A percentile compares a stretch with the other conserved stretches of the same genome.
phyloP scores from a whole-genome alignment of 2,329 filamentous ascomycete genomes.

The Huntiella moniliformis region DNA sequence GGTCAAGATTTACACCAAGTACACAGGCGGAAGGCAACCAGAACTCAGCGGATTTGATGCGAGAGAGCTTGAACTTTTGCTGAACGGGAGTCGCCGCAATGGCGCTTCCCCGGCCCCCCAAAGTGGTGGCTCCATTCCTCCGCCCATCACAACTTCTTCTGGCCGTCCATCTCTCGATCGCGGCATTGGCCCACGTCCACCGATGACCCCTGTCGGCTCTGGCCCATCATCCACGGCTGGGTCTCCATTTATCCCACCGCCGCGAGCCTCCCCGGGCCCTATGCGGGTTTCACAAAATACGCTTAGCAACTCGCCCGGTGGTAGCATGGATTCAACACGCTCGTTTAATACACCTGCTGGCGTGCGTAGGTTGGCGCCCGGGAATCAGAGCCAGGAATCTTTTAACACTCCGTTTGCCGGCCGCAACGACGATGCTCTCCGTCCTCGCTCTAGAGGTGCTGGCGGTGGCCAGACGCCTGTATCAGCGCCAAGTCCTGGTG shows the following conservation, averaged over 20 bases:
- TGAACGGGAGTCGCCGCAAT: conserved; percentile 32
- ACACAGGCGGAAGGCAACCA: conserved; percentile 70
- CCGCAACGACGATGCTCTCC: conserved; percentile 30
- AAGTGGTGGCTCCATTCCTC: conserved; percentile 18
- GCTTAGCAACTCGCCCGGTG: conserved; percentile 26
- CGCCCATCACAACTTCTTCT: conserved; percentile 4
- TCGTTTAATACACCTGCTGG: conserved; percentile 23
- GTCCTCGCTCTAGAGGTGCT: conserved; percentile 35
- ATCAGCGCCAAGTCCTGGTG: background rate
- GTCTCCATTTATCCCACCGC: conserved; percentile 19
- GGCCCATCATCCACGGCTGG: conserved; percentile 10
- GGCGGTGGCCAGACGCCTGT: conserved; percentile 1
- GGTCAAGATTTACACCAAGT: conserved; percentile 92
- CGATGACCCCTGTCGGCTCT: conserved; percentile 11
- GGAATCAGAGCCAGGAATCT: conserved; percentile 40
- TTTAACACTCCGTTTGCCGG: conserved; percentile 17
- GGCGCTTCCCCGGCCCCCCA: conserved; percentile 8
- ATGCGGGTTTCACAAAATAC: conserved; percentile 12
- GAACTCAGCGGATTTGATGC: conserved; percentile 67
- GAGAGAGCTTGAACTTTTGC: conserved; percentile 56
- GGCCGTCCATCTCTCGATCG: conserved; percentile 11
- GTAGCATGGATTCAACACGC: conserved; percentile 32
- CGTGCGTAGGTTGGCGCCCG: conserved; percentile 28
- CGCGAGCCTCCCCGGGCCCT: conserved; percentile 22
- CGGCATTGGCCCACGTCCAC: conserved; percentile 7